Evolutionary conservation across 1,284 basidiomycete species (phyloP), one percentile per base, ranked within the genome.

Genomic region (Trametes pubescens): DNA sequence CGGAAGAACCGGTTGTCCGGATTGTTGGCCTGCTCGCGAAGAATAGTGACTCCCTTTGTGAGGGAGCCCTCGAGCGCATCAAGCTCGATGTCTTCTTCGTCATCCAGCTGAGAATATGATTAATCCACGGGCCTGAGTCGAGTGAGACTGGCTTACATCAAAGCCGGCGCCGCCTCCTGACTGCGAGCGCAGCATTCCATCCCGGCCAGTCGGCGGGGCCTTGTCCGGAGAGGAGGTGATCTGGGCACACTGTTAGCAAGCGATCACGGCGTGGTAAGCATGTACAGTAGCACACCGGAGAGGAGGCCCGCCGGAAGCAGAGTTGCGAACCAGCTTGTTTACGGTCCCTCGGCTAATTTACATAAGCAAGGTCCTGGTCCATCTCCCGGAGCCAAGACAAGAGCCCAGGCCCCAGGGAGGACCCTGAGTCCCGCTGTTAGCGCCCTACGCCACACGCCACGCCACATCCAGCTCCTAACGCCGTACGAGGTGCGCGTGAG

Each of bases 361-460:
- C 47, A 49, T 49, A 26, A 49, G 47, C 47, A 49, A 29, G 2
- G 24, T 32, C 24, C 47, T 26, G 47, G 47, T 49, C 47, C 47
- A 11, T 32, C 24, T 2, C 47, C 47, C 24, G 47, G 21, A 26
- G 47, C 47, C 24, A 29, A 29, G 47, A 8, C 47, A 29, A 49
- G 47, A 22, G 24, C 14, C 47, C 47, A 5, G 18, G 24, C 6
- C 47, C 47, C 24, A 5, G 24, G 24, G 47, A 16, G 26, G 47
- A 49, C 46, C 46, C 46, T 21, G 46, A n/a, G 18, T 5, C 40
- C 40, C 14, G 8, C 40, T 43, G 14, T n/a, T 6, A 16, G 40
- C 40, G 40, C 40, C 18, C 40, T 21, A 16, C 44, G 4, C 21
- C 16, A 21, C n/a, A n/a, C n/a, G n/a, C n/a, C n/a, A n/a, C n/a